Conservation (phyloP, 306 rosid genomes). For the Quercus cerris region DNA sequence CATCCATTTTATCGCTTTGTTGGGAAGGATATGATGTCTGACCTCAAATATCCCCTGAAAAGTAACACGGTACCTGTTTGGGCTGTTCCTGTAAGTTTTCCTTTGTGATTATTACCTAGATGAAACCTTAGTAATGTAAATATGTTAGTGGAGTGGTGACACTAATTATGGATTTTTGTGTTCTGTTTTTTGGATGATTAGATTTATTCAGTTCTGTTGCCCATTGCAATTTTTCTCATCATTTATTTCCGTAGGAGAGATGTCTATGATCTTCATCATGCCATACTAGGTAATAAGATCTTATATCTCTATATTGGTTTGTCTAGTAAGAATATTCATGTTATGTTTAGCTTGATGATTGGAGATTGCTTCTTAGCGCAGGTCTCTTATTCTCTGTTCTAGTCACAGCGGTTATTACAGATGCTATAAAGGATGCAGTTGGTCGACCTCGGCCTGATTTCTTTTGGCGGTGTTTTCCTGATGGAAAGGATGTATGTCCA, state of each 20-base stretch:
- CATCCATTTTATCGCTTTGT: constrained; percentile 90
- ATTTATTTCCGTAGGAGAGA: constrained; percentile 74
- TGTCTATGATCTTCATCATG: constrained; percentile 90
- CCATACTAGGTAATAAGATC: constrained; percentile 61
- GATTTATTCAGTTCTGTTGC: constrained; percentile 70
- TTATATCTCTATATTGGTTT: background rate
- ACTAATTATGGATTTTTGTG: constrained; percentile 23
- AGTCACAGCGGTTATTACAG: constrained; percentile 71
- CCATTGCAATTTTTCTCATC: constrained; percentile 55
- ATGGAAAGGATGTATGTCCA: constrained; percentile 80
- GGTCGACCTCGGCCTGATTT: constrained; percentile 97
- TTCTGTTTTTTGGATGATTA: constrained; percentile 33
- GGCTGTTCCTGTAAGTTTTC: constrained; percentile 77
- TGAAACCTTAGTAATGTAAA: background rate
- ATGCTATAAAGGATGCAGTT: constrained; percentile 74
- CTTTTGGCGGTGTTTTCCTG: constrained; percentile 97
- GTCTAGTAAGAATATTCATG: background rate
- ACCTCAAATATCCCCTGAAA: constrained; percentile 79
- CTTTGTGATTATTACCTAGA: background rate
- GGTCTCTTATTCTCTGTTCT: constrained; percentile 71
- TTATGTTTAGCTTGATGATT: constrained; percentile 12
- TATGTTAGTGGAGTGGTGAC: background rate
- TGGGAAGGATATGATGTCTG: constrained; percentile 85
- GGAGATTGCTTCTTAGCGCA: constrained; percentile 36
- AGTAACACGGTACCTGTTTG: constrained; percentile 78